Base-by-base conservation (phyloP, 2,329 filamentous ascomycete species). In the Alternaria brassicicola region DNA sequence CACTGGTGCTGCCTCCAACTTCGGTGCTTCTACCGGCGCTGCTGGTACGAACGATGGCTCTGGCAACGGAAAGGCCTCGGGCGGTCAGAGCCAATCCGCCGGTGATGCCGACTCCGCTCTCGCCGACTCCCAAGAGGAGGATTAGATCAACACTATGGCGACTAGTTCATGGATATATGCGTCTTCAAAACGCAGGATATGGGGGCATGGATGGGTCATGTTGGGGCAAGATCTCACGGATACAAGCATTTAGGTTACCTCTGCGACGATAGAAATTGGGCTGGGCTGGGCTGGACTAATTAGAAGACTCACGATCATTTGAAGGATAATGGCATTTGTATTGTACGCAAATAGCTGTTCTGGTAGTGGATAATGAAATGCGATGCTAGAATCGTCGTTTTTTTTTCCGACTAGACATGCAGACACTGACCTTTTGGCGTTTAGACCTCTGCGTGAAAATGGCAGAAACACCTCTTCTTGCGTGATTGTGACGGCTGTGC, bases 101-200 rank as follows among this genome's bases (percentile, higher is more conserved):
- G 58, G 51, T 6, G 48, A 33, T 9, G 59, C 62, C 3, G 59
- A 65, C 33, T 63, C 57, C 28, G 63, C 58, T 19, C 54, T 62
- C n/a, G 59, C 61, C 3, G 59, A 64, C 36, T 43, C 52, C 17
- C 63, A 66, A 38, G 61, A 66, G 49, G 63, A 66, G 19, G 57
- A 67, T 19, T 66, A 59, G 45, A 61, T 51, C 1, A 19, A 36
- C n/a, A 9, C 7, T 10, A 2, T 1, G 4, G 28, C 19, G 19
- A 25, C 19, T 25, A 12, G 3, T 33, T 15, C 1, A 35, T 25
- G 0, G 15, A 21, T 23, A 25, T 6, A 33, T 23, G 8, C 3
- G 2, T 7, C 10, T 21, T 3, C 1, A 17, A 23, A 23, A 10
- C 3, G 19, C 13, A 47, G 21, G 28, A 0, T 21, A 23, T 12